Percentiles rank a stretch among this genome's conserved stretches.
Evolutionary conservation across 176 grass and related monocot genomes (phyloP).

Genomic region (Oryza brachyantha): DNA sequence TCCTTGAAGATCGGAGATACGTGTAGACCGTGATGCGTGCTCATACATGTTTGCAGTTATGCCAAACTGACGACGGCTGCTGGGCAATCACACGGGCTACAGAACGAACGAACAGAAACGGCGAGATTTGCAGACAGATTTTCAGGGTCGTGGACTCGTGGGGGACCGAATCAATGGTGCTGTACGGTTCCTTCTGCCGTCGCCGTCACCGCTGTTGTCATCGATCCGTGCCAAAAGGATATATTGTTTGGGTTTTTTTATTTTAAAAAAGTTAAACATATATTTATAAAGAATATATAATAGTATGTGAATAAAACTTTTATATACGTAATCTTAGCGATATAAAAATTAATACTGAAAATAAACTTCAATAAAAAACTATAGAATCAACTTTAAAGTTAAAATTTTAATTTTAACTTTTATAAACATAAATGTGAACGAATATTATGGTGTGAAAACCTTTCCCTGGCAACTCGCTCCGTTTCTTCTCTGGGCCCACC

Average conservation of each 20-base stretch:
- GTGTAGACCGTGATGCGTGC: background rate
- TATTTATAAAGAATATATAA: no score
- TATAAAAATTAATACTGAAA: no score
- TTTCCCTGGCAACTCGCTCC: background rate
- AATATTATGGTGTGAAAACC: no score
- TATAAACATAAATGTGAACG: no score
- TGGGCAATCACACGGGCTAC: background rate
- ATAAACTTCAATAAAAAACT: no score
- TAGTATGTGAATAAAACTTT: no score
- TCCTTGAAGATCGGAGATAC: no score
- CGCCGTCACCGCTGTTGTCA: background rate
- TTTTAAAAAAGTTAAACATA: no score
- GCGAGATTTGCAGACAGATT: background rate
- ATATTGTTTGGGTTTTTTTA: no score
- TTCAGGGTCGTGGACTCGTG: background rate
- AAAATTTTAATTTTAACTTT: no score
- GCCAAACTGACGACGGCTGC: background rate
- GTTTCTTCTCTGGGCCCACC: background rate
- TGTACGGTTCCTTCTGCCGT: background rate
- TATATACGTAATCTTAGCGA: no score
- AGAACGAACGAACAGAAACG: background rate
- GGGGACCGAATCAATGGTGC: slow-evolving; percentile 8
- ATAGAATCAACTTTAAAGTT: no score
- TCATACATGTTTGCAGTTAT: background rate
- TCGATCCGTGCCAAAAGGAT: background rate